Evolutionary conservation across 129 eudicot genomes (phyloP), one percentile per base, ranked within the genome.

Genomic region (Dittrichia graveolens): DNA sequence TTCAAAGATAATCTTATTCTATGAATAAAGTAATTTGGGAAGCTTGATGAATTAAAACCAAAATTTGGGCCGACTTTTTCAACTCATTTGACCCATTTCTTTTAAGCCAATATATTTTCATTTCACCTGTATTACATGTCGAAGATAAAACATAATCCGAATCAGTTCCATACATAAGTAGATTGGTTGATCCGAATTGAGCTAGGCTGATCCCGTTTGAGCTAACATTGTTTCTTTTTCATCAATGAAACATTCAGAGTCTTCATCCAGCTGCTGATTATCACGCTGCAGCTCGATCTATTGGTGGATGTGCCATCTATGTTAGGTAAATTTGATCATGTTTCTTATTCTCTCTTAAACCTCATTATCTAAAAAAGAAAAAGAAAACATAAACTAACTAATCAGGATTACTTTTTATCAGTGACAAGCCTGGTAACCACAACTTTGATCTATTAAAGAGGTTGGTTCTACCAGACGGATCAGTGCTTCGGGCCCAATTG

Each of bases 381-480:
- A 1, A 60, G 6, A 41, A 14, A 44, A 35, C 52, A 16, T 45
- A n/a, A n/a, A n/a, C n/a, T 38, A 65, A 71, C 74, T 61, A 48
- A 54, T 11, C 34, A 6, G 53, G 54, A 12, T 41, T 45, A 58
- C 7, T 76, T 41, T 24, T 39, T 73, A 35, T 72, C 80, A 88
- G 93, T 52, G 95, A 88, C 93, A 86, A 91, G 77, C 98, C 97
- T 19, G 96, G 96, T 8, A 73, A 94, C 79, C 98, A 94, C 87
- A 84, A 94, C 87, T 94, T 94, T 40, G 83, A 88, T 69, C 82
- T 93, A 52, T 58, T 90, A 78, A 93, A 73, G 84, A 93, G 87
- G 78, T 70, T 93, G 79, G 93, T 94, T 31, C 92, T 94, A 41
- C 98, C 98, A 7, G 97, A 94, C 61, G 98, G 98, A 42, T 94